Conservation (phyloP, 306 rosid genomes). For the Mimosa bimucronata region DNA sequence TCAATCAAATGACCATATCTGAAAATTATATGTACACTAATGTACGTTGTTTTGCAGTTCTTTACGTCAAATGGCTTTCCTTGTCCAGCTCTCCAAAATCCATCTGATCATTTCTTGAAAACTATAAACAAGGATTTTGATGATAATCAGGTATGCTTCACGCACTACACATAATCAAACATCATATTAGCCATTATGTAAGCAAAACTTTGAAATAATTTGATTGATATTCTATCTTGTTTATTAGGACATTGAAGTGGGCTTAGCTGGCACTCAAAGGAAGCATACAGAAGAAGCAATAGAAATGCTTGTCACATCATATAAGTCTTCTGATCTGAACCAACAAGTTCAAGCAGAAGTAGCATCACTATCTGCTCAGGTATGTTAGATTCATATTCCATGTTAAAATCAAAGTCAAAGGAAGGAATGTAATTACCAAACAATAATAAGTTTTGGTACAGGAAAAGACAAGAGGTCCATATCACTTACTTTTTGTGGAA, state of each 20-base stretch:
- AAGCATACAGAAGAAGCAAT: constrained; percentile 34
- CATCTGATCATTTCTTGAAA: constrained; percentile 74
- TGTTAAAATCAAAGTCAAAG: not conserved
- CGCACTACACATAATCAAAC: not conserved
- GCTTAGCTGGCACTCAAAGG: not conserved
- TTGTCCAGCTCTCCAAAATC: constrained; percentile 68
- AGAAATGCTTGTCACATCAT: constrained; percentile 6
- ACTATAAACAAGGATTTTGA: constrained; percentile 76
- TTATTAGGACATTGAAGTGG: constrained; percentile 8
- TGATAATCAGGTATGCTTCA: constrained; percentile 43
- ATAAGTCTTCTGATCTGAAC: constrained; percentile 25
- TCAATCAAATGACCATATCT: too few species aligned
- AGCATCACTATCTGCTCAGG: constrained; percentile 37
- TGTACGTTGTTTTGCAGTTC: constrained; percentile 42
- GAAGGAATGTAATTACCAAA: too few species aligned
- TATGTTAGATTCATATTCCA: not conserved
- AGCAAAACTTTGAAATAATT: not conserved
- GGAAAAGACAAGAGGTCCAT: too few species aligned
- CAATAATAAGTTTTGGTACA: too few species aligned
- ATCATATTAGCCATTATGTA: not conserved
- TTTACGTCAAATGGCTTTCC: constrained; percentile 71
- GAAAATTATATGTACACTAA: not conserved
- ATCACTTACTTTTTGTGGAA: too few species aligned
- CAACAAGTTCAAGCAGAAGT: constrained; percentile 21
- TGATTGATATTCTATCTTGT: not conserved